phyloP scores from a whole-genome alignment of 768 basidiomycete genomes.

The Leccinum barrowsii region DNA sequence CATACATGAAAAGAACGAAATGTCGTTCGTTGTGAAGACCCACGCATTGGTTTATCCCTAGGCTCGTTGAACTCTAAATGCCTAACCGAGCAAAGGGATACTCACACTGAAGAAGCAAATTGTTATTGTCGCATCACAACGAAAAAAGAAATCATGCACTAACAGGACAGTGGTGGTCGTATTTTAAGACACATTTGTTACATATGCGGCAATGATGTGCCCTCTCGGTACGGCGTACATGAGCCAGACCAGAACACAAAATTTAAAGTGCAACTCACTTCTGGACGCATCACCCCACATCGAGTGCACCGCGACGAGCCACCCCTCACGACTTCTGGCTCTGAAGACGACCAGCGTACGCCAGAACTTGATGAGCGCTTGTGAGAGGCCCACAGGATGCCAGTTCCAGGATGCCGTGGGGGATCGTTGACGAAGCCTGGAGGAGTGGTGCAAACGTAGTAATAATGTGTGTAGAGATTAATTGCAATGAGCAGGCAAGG shows the following conservation, averaged over 20 bases:
- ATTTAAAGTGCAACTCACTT: slow-evolving; percentile 47
- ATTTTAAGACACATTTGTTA: slow-evolving; percentile 85
- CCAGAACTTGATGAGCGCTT: slow-evolving; percentile 31
- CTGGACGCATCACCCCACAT: slow-evolving; percentile 69
- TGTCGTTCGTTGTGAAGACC: slow-evolving; percentile 94
- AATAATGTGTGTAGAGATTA: slow-evolving; percentile 84
- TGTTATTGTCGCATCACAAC: neutral
- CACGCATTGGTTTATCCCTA: slow-evolving; percentile 98
- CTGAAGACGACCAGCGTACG: slow-evolving; percentile 47
- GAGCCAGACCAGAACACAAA: slow-evolving; percentile 3
- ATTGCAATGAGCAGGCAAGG: slow-evolving; percentile 69
- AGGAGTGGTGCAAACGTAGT: slow-evolving; percentile 69
- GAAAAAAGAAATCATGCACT: slow-evolving; percentile 31
- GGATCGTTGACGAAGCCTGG: slow-evolving; percentile 80
- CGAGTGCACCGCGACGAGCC: slow-evolving; percentile 59
- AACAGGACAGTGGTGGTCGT: slow-evolving; percentile 89
- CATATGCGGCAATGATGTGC: slow-evolving; percentile 93
- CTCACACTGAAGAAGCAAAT: slow-evolving; percentile 36
- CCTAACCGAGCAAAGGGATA: slow-evolving; percentile 3
- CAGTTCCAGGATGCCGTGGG: slow-evolving; percentile 36
- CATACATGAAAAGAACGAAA: slow-evolving; percentile 92
- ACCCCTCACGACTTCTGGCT: slow-evolving; percentile 51
- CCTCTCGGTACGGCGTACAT: slow-evolving; percentile 48
- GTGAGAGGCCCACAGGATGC: slow-evolving; percentile 55
- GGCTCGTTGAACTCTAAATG: neutral